These are phyloP conservation scores for Blastobotrys mokoenaii DNA, from an alignment of 805 yeast species.

Conservation along the genomic window DNA sequence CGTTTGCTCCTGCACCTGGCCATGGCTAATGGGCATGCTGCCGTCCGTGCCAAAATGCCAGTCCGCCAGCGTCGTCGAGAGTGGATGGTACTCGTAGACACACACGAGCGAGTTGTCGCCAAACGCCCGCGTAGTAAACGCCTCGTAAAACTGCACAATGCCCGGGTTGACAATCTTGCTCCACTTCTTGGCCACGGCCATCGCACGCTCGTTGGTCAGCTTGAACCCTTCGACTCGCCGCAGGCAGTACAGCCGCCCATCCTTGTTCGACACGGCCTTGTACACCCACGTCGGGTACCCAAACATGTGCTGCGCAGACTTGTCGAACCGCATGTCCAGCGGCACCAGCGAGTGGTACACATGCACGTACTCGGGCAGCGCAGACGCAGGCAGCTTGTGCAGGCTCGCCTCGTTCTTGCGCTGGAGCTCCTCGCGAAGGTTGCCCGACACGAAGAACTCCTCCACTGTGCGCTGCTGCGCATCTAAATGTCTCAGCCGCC, in stretches of 20 bases:
- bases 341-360: conserved; percentile 82
- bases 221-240: conserved; percentile 60
- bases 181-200: conserved; percentile 63
- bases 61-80: conserved; percentile 61
- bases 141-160: conserved; percentile 62
- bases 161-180: conserved; percentile 37
- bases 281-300: conserved; percentile 56
- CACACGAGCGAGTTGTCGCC: conserved; percentile 70
- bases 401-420: conserved; percentile 73
- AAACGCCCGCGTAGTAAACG: conserved; percentile 80
- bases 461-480: conserved; percentile 66
- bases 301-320: conserved; percentile 26
- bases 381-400: conserved; percentile 51
- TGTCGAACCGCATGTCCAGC: conserved; percentile 40
- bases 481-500: too few relatives aligned
- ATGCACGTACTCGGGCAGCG: conserved; percentile 69
- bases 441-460: conserved; percentile 62
- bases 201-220: conserved; percentile 47
- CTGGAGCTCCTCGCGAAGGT: conserved; percentile 62
- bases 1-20: conserved; percentile 47
- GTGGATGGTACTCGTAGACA: conserved; percentile 80
- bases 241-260: conserved; percentile 71
- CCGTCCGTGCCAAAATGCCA: conserved; percentile 47
- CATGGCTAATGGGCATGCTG: conserved; percentile 2
- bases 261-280: conserved; percentile 70